Conservation (phyloP, 2,329 filamentous ascomycete genomes). For the Thielaviopsis punctulata region DNA sequence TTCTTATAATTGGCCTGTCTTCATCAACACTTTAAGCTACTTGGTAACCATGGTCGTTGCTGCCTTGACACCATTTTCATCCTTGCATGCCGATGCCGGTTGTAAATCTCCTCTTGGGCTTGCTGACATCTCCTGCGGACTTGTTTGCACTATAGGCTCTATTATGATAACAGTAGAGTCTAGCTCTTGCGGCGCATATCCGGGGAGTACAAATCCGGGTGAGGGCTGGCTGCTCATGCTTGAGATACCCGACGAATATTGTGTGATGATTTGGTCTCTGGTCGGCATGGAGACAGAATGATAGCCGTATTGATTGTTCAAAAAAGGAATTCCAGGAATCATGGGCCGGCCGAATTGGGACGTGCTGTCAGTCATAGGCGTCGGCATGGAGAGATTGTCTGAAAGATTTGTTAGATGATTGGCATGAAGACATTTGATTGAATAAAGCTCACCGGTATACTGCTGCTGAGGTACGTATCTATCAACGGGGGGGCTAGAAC, state of each 20-base stretch:
- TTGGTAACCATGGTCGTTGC: too few relatives aligned
- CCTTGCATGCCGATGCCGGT: not conserved
- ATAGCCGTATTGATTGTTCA: not conserved
- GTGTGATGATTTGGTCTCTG: not conserved
- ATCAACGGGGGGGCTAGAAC: not conserved
- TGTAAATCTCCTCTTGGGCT: not conserved
- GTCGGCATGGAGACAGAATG: not conserved
- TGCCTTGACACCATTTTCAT: too few relatives aligned
- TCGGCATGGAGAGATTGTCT: not conserved
- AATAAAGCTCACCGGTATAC: not conserved
- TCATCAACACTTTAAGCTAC: too few relatives aligned
- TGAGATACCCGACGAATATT: not conserved
- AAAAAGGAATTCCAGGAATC: not conserved
- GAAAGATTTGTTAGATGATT: not conserved
- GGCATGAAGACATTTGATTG: not conserved
- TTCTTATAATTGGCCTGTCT: too few relatives aligned
- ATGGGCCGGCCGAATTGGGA: not conserved
- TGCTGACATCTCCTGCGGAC: slow-evolving; percentile 3
- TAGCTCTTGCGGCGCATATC: not conserved
- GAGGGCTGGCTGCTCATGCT: not conserved
- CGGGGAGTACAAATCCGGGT: not conserved
- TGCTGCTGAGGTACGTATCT: not conserved
- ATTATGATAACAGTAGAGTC: not conserved
- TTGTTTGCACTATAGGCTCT: not conserved
- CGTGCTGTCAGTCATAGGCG: not conserved